Percentiles rank a stretch among this genome's conserved stretches.
Conservation (phyloP, 1,284 basidiomycete genomes). For the Phenoliferia sp. region DNA sequence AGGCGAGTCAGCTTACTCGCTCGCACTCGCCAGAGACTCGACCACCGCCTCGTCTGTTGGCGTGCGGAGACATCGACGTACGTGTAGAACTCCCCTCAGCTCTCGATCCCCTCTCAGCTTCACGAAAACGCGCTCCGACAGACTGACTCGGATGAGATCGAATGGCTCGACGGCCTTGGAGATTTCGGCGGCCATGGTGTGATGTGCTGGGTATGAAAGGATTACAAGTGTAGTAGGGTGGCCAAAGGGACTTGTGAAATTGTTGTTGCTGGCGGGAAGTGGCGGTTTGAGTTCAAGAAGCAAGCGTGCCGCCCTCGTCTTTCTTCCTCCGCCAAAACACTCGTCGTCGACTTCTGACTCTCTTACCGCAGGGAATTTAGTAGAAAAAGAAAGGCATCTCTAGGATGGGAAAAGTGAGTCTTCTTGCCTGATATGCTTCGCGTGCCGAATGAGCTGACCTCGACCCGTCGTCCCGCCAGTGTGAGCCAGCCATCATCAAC, state of each 20-base stretch:
- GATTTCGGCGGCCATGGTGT: neutral
- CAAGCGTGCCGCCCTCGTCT: neutral
- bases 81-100: constrained; percentile 87
- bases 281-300: neutral
- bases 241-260: neutral
- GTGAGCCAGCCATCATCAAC: too few species aligned
- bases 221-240: neutral
- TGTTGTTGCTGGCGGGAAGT: neutral
- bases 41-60: neutral
- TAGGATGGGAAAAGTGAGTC: constrained; percentile 9
- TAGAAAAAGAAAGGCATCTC: neutral
- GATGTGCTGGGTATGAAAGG: neutral
- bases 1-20: neutral
- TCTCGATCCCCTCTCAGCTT: constrained; percentile 95
- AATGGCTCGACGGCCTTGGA: constrained; percentile 57
- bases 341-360: neutral
- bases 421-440: too few species aligned
- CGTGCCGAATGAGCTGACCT: too few species aligned
- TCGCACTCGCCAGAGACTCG: neutral
- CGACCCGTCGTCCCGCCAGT: too few species aligned
- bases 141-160: constrained; percentile 90
- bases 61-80: constrained; percentile 47
- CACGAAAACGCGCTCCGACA: constrained; percentile 93
- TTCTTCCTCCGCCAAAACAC: neutral
- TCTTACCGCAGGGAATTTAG: neutral